Evolutionary conservation across 108 stramenopile genomes (phyloP).

Genomic region (Cyclotella choctawhatcheeana): DNA sequence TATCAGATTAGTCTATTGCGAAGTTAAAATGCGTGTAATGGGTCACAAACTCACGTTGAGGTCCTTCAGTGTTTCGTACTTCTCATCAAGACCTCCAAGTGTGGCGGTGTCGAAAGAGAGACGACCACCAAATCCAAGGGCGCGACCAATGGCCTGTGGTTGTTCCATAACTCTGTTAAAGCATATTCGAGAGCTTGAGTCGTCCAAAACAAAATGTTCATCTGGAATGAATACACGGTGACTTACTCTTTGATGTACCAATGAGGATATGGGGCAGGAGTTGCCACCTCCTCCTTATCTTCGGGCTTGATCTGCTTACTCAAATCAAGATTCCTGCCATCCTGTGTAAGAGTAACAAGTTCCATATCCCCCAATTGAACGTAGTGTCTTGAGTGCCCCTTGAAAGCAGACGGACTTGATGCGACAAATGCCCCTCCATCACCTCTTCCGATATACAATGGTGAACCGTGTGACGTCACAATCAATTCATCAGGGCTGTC

Average conservation of each 20-base stretch:
- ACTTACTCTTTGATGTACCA: conserved; percentile 84
- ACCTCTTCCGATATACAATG: conserved; percentile 83
- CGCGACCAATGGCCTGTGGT: conserved; percentile 87
- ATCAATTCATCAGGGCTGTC: conserved; percentile 77
- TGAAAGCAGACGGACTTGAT: conserved; percentile 85
- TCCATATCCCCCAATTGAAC: conserved; percentile 88
- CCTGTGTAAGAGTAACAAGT: conserved; percentile 74
- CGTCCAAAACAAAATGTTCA: too few species aligned
- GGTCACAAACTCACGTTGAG: conserved; percentile 27
- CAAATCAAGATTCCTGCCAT: conserved; percentile 72
- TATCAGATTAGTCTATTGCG: not conserved
- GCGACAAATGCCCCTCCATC: conserved; percentile 79
- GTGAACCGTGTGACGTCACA: conserved; percentile 87
- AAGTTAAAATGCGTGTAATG: not conserved
- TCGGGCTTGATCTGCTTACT: conserved; percentile 41
- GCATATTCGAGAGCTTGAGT: too few species aligned
- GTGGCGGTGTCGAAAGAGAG: conserved; percentile 51
- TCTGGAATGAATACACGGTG: not conserved
- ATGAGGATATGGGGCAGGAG: conserved; percentile 83
- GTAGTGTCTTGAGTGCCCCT: conserved; percentile 81
- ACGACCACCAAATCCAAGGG: conserved; percentile 72
- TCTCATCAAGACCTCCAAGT: conserved; percentile 70
- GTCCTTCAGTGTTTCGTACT: conserved; percentile 52
- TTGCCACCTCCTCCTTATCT: conserved; percentile 62
- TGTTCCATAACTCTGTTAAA: conserved; percentile 78